Conservation (phyloP, 2,329 filamentous ascomycete genomes). For the Clonostachys chloroleuca region DNA sequence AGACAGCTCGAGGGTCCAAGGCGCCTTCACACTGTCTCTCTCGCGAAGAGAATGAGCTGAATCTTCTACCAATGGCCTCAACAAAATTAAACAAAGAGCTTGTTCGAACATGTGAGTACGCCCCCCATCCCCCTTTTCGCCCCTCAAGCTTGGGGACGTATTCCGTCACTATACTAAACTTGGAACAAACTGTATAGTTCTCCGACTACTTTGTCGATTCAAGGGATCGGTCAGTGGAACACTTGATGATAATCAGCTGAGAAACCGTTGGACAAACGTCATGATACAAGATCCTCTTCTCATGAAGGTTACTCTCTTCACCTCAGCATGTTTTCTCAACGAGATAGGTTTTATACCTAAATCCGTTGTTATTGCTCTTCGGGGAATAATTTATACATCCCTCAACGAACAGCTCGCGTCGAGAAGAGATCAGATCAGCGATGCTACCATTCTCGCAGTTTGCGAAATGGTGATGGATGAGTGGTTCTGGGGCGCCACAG, state of each 20-base stretch:
- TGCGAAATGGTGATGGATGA: conserved; percentile 44
- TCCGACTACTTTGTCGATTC: conserved; percentile 44
- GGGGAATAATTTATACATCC: conserved; percentile 34
- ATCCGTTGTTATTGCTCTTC: conserved; percentile 33
- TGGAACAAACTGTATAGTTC: conserved; percentile 22
- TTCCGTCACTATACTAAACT: neutral
- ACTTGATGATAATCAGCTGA: conserved; percentile 36
- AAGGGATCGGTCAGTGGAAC: conserved; percentile 45
- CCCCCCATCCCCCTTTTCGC: neutral
- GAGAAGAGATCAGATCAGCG: conserved; percentile 27
- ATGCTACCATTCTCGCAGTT: conserved; percentile 41
- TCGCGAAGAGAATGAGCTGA: conserved; percentile 25
- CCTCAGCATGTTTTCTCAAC: conserved; percentile 44
- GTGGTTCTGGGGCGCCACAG: conserved; percentile 47
- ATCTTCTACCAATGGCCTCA: conserved; percentile 32
- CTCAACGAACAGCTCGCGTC: conserved; percentile 40
- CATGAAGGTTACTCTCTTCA: conserved; percentile 42
- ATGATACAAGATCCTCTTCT: conserved; percentile 45
- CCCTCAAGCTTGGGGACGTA: neutral
- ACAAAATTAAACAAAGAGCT: conserved; percentile 40
- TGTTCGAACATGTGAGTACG: conserved; percentile 38
- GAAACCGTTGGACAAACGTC: conserved; percentile 41
- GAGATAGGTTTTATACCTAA: conserved; percentile 42
- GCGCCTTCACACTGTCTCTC: conserved; percentile 13
- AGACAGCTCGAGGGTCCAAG: conserved; percentile 9